Percentiles rank a stretch among this genome's conserved stretches.
Evolutionary conservation across 2,329 filamentous ascomycete species (phyloP).

Genomic region (Ceratocystiopsis minuta): DNA sequence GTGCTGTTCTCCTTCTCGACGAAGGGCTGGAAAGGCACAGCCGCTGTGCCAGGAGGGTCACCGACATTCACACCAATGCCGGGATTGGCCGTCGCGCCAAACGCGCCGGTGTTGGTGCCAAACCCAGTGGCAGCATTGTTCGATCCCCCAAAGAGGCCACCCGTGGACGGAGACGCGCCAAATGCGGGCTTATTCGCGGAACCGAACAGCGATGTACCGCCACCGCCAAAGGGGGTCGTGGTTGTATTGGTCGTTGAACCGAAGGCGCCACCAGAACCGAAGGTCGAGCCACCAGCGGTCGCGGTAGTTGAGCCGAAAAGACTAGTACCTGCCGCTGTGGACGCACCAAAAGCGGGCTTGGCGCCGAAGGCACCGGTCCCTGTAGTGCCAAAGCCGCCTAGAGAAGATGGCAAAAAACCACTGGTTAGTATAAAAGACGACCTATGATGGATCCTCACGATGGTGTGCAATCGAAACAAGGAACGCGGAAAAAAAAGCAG

Average conservation of each 20-base stretch:
- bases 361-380: slow-evolving; percentile 14
- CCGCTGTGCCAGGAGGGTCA: slow-evolving; percentile 51
- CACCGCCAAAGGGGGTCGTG: slow-evolving; percentile 22
- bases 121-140: slow-evolving; percentile 22
- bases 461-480: too few relatives aligned
- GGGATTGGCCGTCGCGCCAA: slow-evolving; percentile 23
- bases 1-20: slow-evolving; percentile 53
- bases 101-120: slow-evolving; percentile 14
- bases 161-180: slow-evolving; percentile 13
- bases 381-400: slow-evolving; percentile 14
- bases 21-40: slow-evolving; percentile 48
- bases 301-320: slow-evolving; percentile 26
- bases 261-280: slow-evolving; percentile 24
- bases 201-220: slow-evolving; percentile 32
- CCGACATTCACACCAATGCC: slow-evolving; percentile 32
- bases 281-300: slow-evolving; percentile 19
- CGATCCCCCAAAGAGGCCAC: slow-evolving; percentile 29
- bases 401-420: neutral
- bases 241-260: slow-evolving; percentile 16
- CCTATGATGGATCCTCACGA: too few relatives aligned
- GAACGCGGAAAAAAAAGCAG: too few relatives aligned
- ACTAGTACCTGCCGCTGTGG: slow-evolving; percentile 22
- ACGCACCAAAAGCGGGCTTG: slow-evolving; percentile 36
- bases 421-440: slow-evolving; percentile 1
- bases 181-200: slow-evolving; percentile 26